Conservation (phyloP, 352 stramenopile genomes). For the Pythium monospermum region DNA sequence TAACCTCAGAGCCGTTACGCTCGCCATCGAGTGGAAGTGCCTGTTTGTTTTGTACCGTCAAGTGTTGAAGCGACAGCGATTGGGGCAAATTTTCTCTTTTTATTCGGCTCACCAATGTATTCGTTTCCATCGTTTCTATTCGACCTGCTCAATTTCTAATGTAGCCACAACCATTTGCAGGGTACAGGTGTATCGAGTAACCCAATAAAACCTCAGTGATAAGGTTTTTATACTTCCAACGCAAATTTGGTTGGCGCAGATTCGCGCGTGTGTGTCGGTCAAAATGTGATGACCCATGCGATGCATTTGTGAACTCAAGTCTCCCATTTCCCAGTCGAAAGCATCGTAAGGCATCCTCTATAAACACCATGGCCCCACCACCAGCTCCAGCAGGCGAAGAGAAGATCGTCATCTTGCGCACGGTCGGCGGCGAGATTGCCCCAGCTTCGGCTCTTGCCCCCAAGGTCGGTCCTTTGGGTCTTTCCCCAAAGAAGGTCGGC, state of each 20-base stretch:
- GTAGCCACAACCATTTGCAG: too few species aligned
- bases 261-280: too few species aligned
- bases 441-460: conserved; percentile 97
- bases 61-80: conserved; percentile 15
- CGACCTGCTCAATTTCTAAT: not conserved
- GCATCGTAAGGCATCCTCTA: conserved; percentile 80
- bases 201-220: conserved; percentile 7
- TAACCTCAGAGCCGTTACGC: conserved; percentile 11
- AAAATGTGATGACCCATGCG: too few species aligned
- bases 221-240: conserved; percentile 1
- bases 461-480: conserved; percentile 99
- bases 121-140: conserved; percentile 1
- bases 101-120: too few species aligned
- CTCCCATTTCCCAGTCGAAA: conserved; percentile 25
- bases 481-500: conserved; percentile 99
- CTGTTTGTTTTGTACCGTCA: conserved; percentile 4
- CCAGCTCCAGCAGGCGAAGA: conserved; percentile 80
- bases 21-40: conserved; percentile 2
- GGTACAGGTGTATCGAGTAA: not conserved
- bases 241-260: conserved; percentile 20
- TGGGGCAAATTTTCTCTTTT: too few species aligned
- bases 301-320: conserved; percentile 1
- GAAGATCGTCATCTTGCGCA: conserved; percentile 96
- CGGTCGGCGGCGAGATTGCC: conserved; percentile 98
- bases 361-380: conserved; percentile 89